Evolutionary conservation across 139 green algal genomes (phyloP).

Genomic region (Diplosphaera chodatii): DNA sequence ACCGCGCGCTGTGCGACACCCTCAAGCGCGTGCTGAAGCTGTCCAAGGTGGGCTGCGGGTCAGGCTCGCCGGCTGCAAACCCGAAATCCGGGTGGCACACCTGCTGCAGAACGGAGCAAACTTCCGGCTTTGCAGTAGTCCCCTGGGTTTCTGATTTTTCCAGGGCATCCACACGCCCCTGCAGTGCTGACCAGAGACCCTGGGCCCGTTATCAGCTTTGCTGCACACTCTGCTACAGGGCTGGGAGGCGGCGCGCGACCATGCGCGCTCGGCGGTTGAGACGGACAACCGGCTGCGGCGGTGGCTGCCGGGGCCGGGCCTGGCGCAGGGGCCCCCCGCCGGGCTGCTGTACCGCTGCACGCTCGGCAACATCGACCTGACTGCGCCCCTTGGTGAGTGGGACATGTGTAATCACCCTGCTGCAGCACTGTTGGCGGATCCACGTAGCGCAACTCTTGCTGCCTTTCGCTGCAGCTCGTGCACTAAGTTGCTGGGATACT

Average conservation of each 20-base stretch:
- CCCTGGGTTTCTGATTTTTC: no score
- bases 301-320: slow-evolving; percentile 30
- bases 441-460: no score
- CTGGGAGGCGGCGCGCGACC: slow-evolving; percentile 55
- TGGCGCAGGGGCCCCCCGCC: slow-evolving; percentile 10
- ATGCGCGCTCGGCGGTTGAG: slow-evolving; percentile 42
- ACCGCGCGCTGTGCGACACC: slow-evolving; percentile 40
- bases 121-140: no score
- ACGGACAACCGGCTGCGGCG: slow-evolving; percentile 53
- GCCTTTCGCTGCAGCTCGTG: no score
- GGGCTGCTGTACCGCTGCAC: slow-evolving; percentile 41
- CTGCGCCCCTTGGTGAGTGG: slow-evolving; percentile 34
- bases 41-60: slow-evolving; percentile 34
- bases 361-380: slow-evolving; percentile 37
- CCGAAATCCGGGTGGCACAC: no score
- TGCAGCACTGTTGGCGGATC: not conserved
- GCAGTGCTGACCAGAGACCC: no score
- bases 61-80: no score
- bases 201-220: no score
- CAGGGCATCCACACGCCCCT: no score
- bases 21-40: slow-evolving; percentile 61
- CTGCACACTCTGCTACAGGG: slow-evolving; percentile 12
- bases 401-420: no score
- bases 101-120: no score
- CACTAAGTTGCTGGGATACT: no score